A percentile compares a stretch with the other conserved stretches of the same genome.
These are phyloP conservation scores for Mortierella sp. DNA, from an alignment of 371 early-diverging fungal genomes.

Conservation along the genomic window DNA sequence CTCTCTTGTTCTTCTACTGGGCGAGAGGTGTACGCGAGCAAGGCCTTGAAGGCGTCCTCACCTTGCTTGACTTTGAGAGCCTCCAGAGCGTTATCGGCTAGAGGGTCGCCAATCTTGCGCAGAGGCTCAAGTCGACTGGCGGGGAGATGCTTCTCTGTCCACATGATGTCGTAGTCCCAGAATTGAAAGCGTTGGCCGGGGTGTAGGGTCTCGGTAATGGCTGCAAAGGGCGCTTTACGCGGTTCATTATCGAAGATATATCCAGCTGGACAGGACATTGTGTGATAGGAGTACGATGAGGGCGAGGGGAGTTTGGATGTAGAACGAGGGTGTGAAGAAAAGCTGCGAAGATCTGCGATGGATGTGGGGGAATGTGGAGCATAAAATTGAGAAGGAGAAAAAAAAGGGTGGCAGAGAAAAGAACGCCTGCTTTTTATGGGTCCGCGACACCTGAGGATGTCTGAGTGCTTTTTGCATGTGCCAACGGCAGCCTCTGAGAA, in stretches of 20 bases:
- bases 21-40: constrained; percentile 19
- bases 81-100: constrained; percentile 26
- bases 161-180: constrained; percentile 28
- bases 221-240: constrained; percentile 11
- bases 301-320: neutral
- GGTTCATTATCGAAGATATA: constrained; percentile 11
- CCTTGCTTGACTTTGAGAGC: constrained; percentile 22
- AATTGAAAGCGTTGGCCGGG: constrained; percentile 20
- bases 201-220: constrained; percentile 16
- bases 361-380: neutral
- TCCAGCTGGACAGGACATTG: constrained; percentile 43
- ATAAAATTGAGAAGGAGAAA: neutral
- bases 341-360: neutral
- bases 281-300: neutral
- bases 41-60: constrained; percentile 12
- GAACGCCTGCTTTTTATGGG: neutral
- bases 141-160: constrained; percentile 38
- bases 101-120: constrained; percentile 23
- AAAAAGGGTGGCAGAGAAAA: neutral
- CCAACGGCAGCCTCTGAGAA: neutral
- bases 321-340: neutral
- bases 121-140: constrained; percentile 34
- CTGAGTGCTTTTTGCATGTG: neutral
- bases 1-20: constrained; percentile 30
- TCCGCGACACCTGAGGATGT: neutral